Base-by-base conservation (phyloP, 495 filamentous ascomycete genomes). In the Hypoxylon rickii region DNA sequence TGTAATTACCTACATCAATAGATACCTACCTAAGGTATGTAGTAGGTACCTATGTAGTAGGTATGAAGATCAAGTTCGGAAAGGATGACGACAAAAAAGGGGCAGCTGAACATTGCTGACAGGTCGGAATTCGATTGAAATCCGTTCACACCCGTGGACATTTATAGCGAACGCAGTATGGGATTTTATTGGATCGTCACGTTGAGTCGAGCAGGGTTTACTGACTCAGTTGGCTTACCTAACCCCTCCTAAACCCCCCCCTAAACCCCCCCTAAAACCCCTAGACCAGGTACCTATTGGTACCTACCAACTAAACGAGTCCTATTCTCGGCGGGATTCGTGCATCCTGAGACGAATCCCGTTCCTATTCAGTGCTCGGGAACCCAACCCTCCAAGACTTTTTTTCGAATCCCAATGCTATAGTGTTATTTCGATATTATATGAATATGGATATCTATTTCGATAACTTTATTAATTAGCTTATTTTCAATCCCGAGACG, bases 291-390 rank as follows among this genome's bases (percentile, higher is more conserved):
- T 29, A 29, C 24, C 24, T 4, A 29, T 29, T 10, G 24, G 10
- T 29, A 29, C n/a, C n/a, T n/a, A n/a, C n/a, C n/a, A n/a, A n/a
- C n/a, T n/a, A n/a, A n/a, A n/a, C n/a, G n/a, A n/a, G n/a, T n/a
- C n/a, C n/a, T n/a, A n/a, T n/a, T 24, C 18, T 38, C 44, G 44
- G 18, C 47, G 47, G 47, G 37, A 51, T 51, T 42, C 21, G 37
- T 5, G 8, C 12, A 22, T 32, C 2, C 8, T 4, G 34, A 17
- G 34, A 12, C 37, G 36, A 51, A 51, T 42, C 47, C 47, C 47
- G 47, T 11, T 13, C 21, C 40, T 50, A 42, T 41, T 40, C 47
- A n/a, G 8, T 2, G 21, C 7, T 19, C 3, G 47, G 47, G 3
- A 40, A n/a, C 22, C 37, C 6, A 48, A 2, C 15, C n/a, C n/a